These are phyloP conservation scores for Aspergillus cristatus DNA, from an alignment of 495 filamentous ascomycete species.

Conservation along the genomic window DNA sequence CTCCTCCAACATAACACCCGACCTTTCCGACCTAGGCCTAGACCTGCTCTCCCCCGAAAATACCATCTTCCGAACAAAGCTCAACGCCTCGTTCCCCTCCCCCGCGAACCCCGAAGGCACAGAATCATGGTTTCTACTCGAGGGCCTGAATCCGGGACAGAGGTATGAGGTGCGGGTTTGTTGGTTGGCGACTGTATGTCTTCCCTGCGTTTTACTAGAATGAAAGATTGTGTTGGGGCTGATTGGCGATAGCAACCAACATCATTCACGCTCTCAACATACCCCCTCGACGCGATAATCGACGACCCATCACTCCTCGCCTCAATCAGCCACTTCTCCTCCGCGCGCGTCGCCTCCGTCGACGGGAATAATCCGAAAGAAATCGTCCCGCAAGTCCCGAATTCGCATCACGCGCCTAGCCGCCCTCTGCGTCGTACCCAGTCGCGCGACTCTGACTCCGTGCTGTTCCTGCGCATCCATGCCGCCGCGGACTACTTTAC, in stretches of 20 bases:
- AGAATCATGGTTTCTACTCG: conserved; percentile 76
- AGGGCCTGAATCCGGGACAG: conserved; percentile 58
- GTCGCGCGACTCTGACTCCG: conserved; percentile 31
- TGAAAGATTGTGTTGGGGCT: no score
- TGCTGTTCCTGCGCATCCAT: conserved; percentile 68
- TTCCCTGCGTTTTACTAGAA: not conserved
- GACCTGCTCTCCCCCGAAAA: conserved; percentile 49
- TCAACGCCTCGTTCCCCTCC: conserved; percentile 57
- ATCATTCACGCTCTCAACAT: conserved; percentile 58
- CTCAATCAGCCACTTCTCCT: conserved; percentile 55
- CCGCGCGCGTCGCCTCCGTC: conserved; percentile 31
- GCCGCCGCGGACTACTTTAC: conserved; percentile 81
- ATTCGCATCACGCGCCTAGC: not conserved
- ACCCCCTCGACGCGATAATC: conserved; percentile 48
- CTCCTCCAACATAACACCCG: conserved; percentile 46
- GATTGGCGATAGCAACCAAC: conserved; percentile 96
- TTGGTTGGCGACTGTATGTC: conserved; percentile 83
- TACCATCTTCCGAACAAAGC: conserved; percentile 46
- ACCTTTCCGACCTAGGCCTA: conserved; percentile 56
- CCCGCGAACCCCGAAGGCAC: conserved; percentile 38
- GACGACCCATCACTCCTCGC: conserved; percentile 51
- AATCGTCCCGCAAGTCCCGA: not conserved
- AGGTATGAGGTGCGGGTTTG: conserved; percentile 91
- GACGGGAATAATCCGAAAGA: conserved; percentile 1
- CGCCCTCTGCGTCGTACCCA: not conserved